These are phyloP conservation scores for Salvia sclarea DNA, from an alignment of 305 asterid species.

Conservation along the genomic window DNA sequence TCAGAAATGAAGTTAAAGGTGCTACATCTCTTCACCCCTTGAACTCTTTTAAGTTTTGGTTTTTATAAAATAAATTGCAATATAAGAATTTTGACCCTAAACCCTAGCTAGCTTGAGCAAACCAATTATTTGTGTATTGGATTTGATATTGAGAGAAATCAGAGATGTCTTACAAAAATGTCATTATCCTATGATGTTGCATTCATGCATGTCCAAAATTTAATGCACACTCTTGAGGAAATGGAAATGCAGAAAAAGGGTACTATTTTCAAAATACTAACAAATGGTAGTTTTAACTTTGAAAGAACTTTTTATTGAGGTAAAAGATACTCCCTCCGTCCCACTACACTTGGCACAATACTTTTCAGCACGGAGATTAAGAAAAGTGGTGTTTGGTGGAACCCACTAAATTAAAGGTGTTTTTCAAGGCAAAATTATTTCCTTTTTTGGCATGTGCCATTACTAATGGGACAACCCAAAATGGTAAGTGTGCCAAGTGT, in stretches of 20 bases:
- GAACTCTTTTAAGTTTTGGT: not conserved
- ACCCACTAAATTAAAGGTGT: no score
- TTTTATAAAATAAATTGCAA: not conserved
- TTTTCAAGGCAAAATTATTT: no score
- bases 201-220: not conserved
- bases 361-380: no score
- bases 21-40: not conserved
- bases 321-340: no score
- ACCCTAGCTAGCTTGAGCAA: not conserved
- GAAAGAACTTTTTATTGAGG: not conserved
- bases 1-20: not conserved
- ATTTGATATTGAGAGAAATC: not conserved
- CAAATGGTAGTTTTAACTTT: not conserved
- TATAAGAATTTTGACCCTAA: not conserved
- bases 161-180: not conserved
- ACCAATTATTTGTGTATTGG: not conserved
- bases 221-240: not conserved
- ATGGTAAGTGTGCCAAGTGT: no score
- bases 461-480: no score
- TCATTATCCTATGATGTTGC: not conserved
- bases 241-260: not conserved
- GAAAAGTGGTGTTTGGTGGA: no score
- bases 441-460: no score
- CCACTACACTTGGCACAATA: no score
- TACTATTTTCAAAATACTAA: not conserved